A percentile compares a stretch with the other conserved stretches of the same genome.
phyloP scores from a whole-genome alignment of 1,139 yeast species.

The Saccharomyces hybrid region DNA sequence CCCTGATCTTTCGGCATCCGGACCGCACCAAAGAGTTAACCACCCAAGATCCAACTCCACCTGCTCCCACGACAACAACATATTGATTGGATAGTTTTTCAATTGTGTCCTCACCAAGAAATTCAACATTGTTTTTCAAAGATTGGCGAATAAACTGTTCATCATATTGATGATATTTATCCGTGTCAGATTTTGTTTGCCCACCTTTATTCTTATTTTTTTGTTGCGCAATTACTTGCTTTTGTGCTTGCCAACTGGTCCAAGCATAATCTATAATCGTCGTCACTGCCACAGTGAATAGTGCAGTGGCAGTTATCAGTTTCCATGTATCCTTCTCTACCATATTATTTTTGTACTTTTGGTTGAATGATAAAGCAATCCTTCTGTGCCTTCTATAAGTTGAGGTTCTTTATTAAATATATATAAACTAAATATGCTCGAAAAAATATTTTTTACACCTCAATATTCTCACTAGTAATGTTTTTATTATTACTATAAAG shows the following conservation, averaged over 20 bases:
- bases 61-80: constrained; percentile 88
- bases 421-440: neutral
- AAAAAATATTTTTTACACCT: neutral
- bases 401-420: neutral
- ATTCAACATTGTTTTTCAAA: constrained; percentile 86
- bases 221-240: neutral
- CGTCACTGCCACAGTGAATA: constrained; percentile 22
- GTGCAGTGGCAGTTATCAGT: constrained; percentile 24
- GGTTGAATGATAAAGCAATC: neutral
- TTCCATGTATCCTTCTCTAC: constrained; percentile 24
- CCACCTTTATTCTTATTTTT: constrained; percentile 4
- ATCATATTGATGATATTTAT: constrained; percentile 37
- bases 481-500: neutral
- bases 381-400: neutral
- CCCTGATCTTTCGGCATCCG: constrained; percentile 69
- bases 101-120: constrained; percentile 80
- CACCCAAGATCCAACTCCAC: constrained; percentile 98
- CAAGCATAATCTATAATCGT: constrained; percentile 18
- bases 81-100: constrained; percentile 62
- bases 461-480: neutral
- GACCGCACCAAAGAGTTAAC: constrained; percentile 87
- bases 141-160: constrained; percentile 83
- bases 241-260: neutral
- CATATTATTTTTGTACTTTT: neutral
- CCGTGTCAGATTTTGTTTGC: constrained; percentile 4